A percentile compares a stretch with the other conserved stretches of the same genome.
Evolutionary conservation across 2,329 filamentous ascomycete genomes (phyloP).

Genomic region (Xylaria sp.): DNA sequence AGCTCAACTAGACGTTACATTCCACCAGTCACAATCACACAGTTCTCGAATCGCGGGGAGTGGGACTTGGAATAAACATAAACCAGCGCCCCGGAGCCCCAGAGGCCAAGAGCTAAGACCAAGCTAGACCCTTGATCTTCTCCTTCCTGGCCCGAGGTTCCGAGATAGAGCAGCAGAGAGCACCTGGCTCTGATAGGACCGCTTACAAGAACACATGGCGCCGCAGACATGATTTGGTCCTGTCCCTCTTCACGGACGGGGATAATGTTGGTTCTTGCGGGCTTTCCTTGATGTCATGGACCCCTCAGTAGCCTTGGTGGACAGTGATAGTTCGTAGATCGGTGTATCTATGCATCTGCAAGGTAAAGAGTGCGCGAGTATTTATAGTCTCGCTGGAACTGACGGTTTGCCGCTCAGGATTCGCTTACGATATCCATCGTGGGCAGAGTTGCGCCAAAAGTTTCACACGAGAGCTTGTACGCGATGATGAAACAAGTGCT

Average conservation of each 20-base stretch:
- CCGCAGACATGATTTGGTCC: slow-evolving; percentile 20
- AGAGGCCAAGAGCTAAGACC: slow-evolving; percentile 8
- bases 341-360: neutral
- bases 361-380: neutral
- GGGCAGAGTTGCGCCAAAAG: neutral
- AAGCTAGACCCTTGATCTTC: slow-evolving; percentile 7
- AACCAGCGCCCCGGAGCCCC: neutral
- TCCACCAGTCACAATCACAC: slow-evolving; percentile 29
- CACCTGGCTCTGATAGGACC: slow-evolving; percentile 14
- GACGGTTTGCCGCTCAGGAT: neutral
- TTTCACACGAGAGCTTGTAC: slow-evolving; percentile 11
- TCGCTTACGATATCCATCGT: neutral
- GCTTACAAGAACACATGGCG: slow-evolving; percentile 16
- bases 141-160: neutral
- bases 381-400: slow-evolving; percentile 4
- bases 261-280: neutral
- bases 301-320: neutral
- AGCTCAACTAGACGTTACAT: slow-evolving; percentile 18
- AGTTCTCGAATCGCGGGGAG: neutral
- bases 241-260: neutral
- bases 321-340: neutral
- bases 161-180: neutral
- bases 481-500: slow-evolving; percentile 31
- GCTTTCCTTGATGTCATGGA: neutral
- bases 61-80: slow-evolving; percentile 19